Evolutionary conservation across 1,284 basidiomycete genomes (phyloP).

Genomic region (Apiotrichum veenhuisii): DNA sequence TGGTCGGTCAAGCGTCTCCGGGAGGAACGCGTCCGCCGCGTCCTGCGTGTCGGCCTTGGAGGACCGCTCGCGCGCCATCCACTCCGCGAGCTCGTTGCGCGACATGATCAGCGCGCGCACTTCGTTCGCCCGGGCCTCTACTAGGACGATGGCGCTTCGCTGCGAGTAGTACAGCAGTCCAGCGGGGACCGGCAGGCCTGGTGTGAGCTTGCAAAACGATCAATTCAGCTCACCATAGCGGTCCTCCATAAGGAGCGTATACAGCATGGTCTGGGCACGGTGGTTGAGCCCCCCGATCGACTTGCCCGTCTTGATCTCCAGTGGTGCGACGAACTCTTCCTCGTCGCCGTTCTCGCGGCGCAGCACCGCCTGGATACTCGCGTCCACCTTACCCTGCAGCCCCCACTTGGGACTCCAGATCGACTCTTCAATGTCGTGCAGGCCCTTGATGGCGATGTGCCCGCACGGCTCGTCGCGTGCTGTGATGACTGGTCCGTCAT

Average conservation of each 20-base stretch:
- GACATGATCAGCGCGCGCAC: conserved; percentile 74
- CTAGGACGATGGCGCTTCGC: conserved; percentile 76
- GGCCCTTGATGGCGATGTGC: conserved; percentile 63
- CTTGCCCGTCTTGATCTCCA: conserved; percentile 95
- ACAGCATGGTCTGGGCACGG: conserved; percentile 95
- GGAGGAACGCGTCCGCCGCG: conserved; percentile 60
- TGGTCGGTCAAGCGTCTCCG: conserved; percentile 79
- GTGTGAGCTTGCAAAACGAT: not conserved
- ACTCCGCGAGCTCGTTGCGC: conserved; percentile 81
- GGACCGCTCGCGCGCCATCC: conserved; percentile 52
- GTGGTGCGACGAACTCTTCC: conserved; percentile 54
- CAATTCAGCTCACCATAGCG: conserved; percentile 61
- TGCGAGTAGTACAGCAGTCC: conserved; percentile 95
- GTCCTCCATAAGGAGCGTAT: conserved; percentile 86
- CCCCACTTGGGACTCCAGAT: conserved; percentile 96
- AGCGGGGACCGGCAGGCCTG: conserved; percentile 50
- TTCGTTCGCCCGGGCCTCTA: conserved; percentile 74
- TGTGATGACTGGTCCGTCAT: conserved; percentile 5
- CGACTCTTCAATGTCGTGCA: conserved; percentile 91
- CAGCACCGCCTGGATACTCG: conserved; percentile 70
- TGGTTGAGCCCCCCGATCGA: conserved; percentile 78
- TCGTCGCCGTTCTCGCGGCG: conserved; percentile 32
- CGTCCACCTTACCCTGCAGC: conserved; percentile 93
- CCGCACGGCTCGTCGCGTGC: conserved; percentile 27
- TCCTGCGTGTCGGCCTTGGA: conserved; percentile 8